Base-by-base conservation (phyloP, 2,329 filamentous ascomycete genomes). In the Xylariaceae sp. region DNA sequence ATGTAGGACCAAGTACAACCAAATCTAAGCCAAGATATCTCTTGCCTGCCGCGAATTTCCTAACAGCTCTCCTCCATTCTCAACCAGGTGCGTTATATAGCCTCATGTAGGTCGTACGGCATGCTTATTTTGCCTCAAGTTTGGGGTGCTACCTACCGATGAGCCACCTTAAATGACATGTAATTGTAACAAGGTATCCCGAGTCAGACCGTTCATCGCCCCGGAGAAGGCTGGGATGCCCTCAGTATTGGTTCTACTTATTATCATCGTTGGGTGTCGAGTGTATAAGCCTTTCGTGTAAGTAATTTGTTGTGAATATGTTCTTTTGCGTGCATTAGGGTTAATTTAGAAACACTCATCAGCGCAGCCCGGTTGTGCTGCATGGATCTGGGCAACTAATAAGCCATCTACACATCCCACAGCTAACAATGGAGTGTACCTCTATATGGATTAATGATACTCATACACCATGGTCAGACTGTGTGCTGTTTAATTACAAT, bases 151-250 rank as follows among this genome's bases (percentile, higher is more conserved):
- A 56, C 47, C 50, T 46, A 53, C 47, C 47, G 50, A 51, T 51
- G n/a, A n/a, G n/a, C n/a, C 51, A 51, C 47, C 43, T 36, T 21
- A 39, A 36, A 45, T 34, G 30, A 3, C 3, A 9, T 12, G 30
- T 34, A 34, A 8, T 4, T 49, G 39, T 39, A 41, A 34, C 51
- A 32, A 36, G 50, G 41, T 34, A 51, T 47, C 49, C 54, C 55
- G 52, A 47, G 37, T 32, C 48, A 34, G 42, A 16, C 46, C 49
- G 40, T 50, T 55, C 55, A 58, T 53, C 55, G 55, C 55, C 47
- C 50, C 34, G 53, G 39, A 44, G n/a, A 26, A 26, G 26, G 26
- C 4, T 4, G 26, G 26, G 26, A 26, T 26, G 5, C 26, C 26
- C n/a, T n/a, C n/a, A n/a, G n/a, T n/a, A 26, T 34, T 30, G 47